Conservation (phyloP, 441 rosid genomes). For the Corymbia citriodora region DNA sequence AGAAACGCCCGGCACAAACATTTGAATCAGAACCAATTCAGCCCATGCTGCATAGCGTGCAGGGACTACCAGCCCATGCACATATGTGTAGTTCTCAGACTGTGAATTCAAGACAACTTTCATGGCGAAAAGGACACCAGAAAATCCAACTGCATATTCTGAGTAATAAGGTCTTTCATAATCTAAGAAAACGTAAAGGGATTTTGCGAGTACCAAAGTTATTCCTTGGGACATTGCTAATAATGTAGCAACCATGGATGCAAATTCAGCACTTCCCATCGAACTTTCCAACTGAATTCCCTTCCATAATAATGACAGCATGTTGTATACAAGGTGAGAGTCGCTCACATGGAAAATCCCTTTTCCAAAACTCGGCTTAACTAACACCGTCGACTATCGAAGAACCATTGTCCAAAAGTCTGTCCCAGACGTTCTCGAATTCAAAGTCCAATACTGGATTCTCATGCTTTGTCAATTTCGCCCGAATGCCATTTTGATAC, state of each 20-base stretch:
- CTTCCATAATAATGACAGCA: constrained; percentile 93
- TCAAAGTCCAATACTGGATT: too few species aligned
- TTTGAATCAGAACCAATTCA: constrained; percentile 74
- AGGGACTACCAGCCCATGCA: constrained; percentile 67
- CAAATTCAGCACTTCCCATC: constrained; percentile 85
- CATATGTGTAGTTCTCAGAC: constrained; percentile 45
- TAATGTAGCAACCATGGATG: constrained; percentile 57
- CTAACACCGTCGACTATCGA: too few species aligned
- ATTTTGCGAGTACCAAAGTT: constrained; percentile 61
- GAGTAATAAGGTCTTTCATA: constrained; percentile 53
- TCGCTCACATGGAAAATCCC: constrained; percentile 77
- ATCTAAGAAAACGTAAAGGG: constrained; percentile 58
- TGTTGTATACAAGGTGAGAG: constrained; percentile 77
- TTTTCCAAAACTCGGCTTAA: too few species aligned
- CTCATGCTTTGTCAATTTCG: too few species aligned
- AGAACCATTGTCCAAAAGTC: too few species aligned
- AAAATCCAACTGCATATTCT: constrained; percentile 74
- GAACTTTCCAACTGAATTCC: constrained; percentile 77
- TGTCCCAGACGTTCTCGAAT: too few species aligned
- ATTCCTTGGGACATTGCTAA: constrained; percentile 85
- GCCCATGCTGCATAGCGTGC: constrained; percentile 90
- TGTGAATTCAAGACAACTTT: constrained; percentile 82
- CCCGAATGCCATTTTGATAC: too few species aligned
- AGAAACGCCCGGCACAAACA: constrained; percentile 80
- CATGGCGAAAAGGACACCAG: constrained; percentile 88